Evolutionary conservation across 768 basidiomycete species (phyloP), one percentile per base, ranked within the genome.

Genomic region (Cyclocybe aegerita): DNA sequence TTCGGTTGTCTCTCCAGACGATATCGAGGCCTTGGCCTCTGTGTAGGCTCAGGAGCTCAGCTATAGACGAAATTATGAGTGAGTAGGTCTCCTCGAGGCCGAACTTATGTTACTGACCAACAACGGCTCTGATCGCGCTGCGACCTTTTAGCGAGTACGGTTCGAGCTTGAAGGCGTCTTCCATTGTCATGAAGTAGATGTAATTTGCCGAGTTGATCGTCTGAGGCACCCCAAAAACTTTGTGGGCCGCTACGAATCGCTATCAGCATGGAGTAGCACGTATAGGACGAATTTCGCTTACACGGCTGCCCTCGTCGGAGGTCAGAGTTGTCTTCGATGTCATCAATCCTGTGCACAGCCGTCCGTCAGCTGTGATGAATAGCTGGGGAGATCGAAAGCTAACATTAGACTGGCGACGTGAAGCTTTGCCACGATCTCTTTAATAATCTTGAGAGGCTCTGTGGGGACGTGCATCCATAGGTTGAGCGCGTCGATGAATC

Each of bases 201-300:
- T 96, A 96, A 60, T 94, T 95, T 0, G 93, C 93, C 0, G 86
- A 82, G 65, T 97, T 97, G 70, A 97, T 93, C 0, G 94, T 93
- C 63, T 95, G 93, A 0, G 93, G 92, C 2, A 95, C 70, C 4
- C 93, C 93, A 55, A 92, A 97, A 57, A 97, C 93, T 70, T 88
- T 88, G 72, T 97, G 94, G 0, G 90, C 83, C 12, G 34, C 47
- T 49, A 36, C 31, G 14, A 10, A 33, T 32, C 15, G 29, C 14
- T 17, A 41, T 14, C 0, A 14, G 10, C 38, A 34, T 15, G 12
- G 29, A 43, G 34, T 3, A 23, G 23, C 23, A 2, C 23, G 5
- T 44, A 10, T 23, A 43, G 16, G 14, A 48, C 39, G 39, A 23
- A 39, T 34, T 36, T 4, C 34, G 58, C 70, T 32, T 61, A 75